Evolutionary conservation across 1,284 basidiomycete species (phyloP).

Genomic region (Microbotryum intermedium): DNA sequence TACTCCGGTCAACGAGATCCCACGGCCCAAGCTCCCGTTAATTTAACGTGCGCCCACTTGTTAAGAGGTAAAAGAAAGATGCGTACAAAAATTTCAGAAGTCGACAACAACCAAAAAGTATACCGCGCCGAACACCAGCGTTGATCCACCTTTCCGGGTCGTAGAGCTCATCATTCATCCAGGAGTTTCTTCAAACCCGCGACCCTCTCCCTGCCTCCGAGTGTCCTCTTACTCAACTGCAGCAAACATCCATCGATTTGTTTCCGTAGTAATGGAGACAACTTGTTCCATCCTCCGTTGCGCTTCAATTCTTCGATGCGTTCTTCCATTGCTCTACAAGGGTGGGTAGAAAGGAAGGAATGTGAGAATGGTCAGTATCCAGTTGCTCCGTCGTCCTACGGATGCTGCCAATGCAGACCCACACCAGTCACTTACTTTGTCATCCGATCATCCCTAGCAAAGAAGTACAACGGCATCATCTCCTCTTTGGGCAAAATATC

Average conservation of each 20-base stretch:
- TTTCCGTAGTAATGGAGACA: not conserved
- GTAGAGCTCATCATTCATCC: not conserved
- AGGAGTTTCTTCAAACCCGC: not conserved
- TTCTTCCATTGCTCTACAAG: slow-evolving; percentile 22
- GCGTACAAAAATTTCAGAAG: no score
- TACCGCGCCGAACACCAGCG: no score
- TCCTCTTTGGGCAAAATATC: slow-evolving; percentile 18
- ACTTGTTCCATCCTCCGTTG: not conserved
- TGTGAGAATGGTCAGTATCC: not conserved
- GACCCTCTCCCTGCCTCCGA: not conserved
- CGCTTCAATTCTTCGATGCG: slow-evolving; percentile 5
- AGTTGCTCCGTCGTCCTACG: no score
- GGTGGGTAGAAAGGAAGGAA: not conserved
- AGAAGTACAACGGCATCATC: slow-evolving; percentile 28
- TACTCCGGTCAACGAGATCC: no score
- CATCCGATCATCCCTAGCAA: slow-evolving; percentile 29
- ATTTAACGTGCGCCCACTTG: no score
- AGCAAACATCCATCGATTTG: not conserved
- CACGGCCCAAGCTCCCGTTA: no score
- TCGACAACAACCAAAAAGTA: no score
- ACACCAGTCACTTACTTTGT: slow-evolving; percentile 2
- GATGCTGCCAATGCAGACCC: not conserved
- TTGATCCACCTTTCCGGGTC: no score
- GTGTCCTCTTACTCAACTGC: not conserved
- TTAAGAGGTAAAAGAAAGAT: no score